phyloP scores from a whole-genome alignment of 495 filamentous ascomycete genomes.

The Penicillium flavigenum region DNA sequence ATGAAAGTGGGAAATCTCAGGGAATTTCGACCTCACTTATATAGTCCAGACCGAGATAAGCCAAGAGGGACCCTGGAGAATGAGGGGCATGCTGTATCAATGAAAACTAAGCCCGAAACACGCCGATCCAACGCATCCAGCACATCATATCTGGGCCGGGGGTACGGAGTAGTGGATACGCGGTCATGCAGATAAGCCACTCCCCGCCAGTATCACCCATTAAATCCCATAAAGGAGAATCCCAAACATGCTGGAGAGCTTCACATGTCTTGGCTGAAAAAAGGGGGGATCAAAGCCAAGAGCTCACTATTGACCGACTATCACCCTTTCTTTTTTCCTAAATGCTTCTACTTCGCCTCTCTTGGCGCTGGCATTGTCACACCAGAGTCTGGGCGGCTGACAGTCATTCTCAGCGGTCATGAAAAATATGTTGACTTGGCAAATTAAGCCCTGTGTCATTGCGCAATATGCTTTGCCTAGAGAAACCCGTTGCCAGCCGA shows the following conservation, averaged over 20 bases:
- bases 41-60: slow-evolving; percentile 25
- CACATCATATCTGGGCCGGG: slow-evolving; percentile 28
- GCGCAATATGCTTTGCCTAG: slow-evolving; percentile 25
- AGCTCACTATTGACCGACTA: slow-evolving; percentile 27
- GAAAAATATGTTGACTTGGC: slow-evolving; percentile 26
- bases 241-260: slow-evolving; percentile 21
- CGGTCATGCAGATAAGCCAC: slow-evolving; percentile 26
- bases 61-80: slow-evolving; percentile 26
- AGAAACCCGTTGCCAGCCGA: slow-evolving; percentile 30
- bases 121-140: slow-evolving; percentile 32
- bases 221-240: slow-evolving; percentile 17
- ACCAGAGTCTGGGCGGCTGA: slow-evolving; percentile 18
- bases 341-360: slow-evolving; percentile 28
- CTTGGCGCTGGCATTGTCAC: slow-evolving; percentile 26
- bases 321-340: slow-evolving; percentile 14
- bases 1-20: slow-evolving; percentile 9
- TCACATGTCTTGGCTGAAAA: slow-evolving; percentile 31
- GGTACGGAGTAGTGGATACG: slow-evolving; percentile 21
- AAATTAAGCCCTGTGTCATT: slow-evolving; percentile 16
- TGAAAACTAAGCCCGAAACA: slow-evolving; percentile 20
- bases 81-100: slow-evolving; percentile 32
- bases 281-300: slow-evolving; percentile 26
- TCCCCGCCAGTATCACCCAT: slow-evolving; percentile 26
- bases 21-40: slow-evolving; percentile 35
- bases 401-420: slow-evolving; percentile 18